Evolutionary conservation across 441 rosid genomes (phyloP), one percentile per base, ranked within the genome.

Genomic region (Populus hybrid): DNA sequence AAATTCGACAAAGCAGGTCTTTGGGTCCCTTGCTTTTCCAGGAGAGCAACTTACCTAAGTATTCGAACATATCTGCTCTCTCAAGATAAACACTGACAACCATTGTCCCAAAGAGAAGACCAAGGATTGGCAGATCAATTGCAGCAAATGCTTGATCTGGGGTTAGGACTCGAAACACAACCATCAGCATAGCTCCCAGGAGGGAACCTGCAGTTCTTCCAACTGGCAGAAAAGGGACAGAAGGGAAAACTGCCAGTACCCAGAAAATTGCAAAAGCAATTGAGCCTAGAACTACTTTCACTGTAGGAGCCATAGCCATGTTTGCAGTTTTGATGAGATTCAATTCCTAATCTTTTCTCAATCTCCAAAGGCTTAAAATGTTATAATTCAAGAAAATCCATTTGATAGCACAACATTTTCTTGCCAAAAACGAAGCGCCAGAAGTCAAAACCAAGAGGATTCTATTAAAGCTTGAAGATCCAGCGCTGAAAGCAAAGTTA

Each of bases 121-220:
- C 97, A 7, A 95, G 91, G 64, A 95, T 91, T 3, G 93, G 89
- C 28, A 95, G 93, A 79, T 95, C 96, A 70, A 95, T 92, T 11
- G 99, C 89, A 8, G 87, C 87, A 67, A 92, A 92, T 12, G 98
- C 99, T 73, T 92, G 85, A 26, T 91, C 94, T 0, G 97, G 97
- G 26, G 94, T 82, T 32, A 90, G 77, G 69, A 93, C 94, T 68
- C 64, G 83, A 80, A 91, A 93, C 57, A 95, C 42, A 72, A 95
- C 98, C 99, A 93, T 95, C 11, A 95, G 90, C 91, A 90, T 88
- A 24, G 91, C 98, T 7, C 96, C 95, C 0, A 93, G 82, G 9
- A 93, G 89, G 23, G 98, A 88, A 63, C 99, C 99, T 0, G 99
- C 99, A 1, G 99, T 93, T 73, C 98, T 87, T 63, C 99, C 98